A percentile compares a stretch with the other conserved stretches of the same genome.
These are phyloP conservation scores for Adenanthera pavonina DNA, from an alignment of 306 rosid genomes.

Conservation along the genomic window DNA sequence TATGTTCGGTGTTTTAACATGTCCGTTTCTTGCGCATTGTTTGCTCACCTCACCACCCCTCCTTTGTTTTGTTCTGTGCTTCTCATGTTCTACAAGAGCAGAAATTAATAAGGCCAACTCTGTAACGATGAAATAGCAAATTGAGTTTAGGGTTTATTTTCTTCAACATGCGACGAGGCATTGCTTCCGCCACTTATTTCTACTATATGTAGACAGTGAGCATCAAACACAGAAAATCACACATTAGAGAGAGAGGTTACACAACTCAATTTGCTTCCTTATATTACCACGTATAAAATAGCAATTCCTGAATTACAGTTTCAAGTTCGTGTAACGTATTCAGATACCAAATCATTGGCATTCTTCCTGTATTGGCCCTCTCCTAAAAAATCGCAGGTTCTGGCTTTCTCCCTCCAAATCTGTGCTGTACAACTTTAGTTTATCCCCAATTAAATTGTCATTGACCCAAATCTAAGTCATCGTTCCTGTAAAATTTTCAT, in stretches of 20 bases:
- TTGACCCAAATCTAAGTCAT: conserved; percentile 27
- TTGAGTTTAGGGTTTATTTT: not conserved
- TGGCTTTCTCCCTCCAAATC: conserved; percentile 32
- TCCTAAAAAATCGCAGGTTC: conserved; percentile 33
- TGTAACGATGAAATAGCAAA: not conserved
- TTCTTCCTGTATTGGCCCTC: conserved; percentile 23
- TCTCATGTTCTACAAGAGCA: conserved; percentile 38
- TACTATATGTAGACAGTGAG: not conserved
- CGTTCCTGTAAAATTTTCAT: conserved; percentile 47
- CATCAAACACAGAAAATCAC: not conserved
- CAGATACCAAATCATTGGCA: conserved; percentile 30
- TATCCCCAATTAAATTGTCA: conserved; percentile 8
- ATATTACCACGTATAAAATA: conserved; percentile 23
- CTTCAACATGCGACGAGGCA: no score
- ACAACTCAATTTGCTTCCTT: conserved; percentile 18
- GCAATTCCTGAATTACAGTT: conserved; percentile 3
- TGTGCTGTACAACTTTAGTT: conserved; percentile 61
- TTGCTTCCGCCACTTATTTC: no score
- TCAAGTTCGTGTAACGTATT: conserved; percentile 20
- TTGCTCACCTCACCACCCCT: not conserved
- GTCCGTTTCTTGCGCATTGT: conserved; percentile 21
- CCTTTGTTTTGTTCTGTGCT: conserved; percentile 9
- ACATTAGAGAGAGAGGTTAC: not conserved
- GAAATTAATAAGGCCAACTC: not conserved
- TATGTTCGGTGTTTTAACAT: not conserved